Conservation (phyloP, 2,329 filamentous ascomycete species). For the Xylariales sp. region DNA sequence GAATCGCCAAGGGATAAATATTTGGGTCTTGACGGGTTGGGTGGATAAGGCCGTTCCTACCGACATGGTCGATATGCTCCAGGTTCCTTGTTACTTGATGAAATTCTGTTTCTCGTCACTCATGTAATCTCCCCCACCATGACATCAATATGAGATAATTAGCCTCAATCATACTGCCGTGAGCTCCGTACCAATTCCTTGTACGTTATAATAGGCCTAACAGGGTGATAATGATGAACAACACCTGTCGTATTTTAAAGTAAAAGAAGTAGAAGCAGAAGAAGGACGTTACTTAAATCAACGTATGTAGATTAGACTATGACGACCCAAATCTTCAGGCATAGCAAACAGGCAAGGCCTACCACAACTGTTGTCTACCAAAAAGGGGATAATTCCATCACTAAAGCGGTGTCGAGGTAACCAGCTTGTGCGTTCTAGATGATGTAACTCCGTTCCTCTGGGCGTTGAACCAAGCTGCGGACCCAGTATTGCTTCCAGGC, state of each 20-base stretch:
- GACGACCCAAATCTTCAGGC: too few relatives aligned
- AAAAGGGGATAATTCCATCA: too few relatives aligned
- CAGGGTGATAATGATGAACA: neutral
- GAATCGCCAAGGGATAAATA: conserved; percentile 41
- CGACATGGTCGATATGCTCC: neutral
- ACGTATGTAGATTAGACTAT: too few relatives aligned
- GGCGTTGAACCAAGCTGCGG: too few relatives aligned
- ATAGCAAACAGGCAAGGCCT: too few relatives aligned
- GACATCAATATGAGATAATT: too few relatives aligned
- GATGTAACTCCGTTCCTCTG: too few relatives aligned
- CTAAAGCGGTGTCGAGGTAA: too few relatives aligned
- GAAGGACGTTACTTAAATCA: too few relatives aligned
- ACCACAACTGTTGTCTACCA: too few relatives aligned
- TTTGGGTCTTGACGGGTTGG: neutral
- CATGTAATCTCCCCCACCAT: neutral
- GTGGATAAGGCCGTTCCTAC: neutral
- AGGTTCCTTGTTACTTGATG: neutral
- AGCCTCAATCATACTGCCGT: neutral
- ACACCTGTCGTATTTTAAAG: neutral
- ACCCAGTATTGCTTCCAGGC: too few relatives aligned
- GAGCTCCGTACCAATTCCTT: neutral
- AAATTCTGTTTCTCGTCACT: neutral
- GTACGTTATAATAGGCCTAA: neutral
- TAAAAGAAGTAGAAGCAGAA: neutral
- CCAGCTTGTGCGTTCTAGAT: too few relatives aligned